A percentile compares a stretch with the other conserved stretches of the same genome.
Conservation (phyloP, 345 rosid genomes). For the Acer campestre region DNA sequence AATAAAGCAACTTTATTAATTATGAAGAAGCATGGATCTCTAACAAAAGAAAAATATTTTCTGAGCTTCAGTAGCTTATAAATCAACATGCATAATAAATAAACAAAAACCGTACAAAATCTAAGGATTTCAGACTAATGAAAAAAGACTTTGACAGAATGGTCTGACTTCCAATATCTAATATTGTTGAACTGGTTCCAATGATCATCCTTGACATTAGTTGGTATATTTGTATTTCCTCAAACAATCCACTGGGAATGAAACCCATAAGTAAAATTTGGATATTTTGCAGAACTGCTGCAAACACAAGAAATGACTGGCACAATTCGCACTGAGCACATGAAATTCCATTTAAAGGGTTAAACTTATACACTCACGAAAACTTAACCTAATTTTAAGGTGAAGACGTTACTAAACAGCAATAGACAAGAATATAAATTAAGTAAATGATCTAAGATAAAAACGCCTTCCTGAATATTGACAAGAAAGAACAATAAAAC, state of each 20-base stretch:
- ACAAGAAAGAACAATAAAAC: too few species aligned
- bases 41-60: not conserved
- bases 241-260: not conserved
- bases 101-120: not conserved
- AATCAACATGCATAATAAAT: not conserved
- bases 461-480: too few species aligned
- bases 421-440: too few species aligned
- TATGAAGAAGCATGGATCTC: not conserved
- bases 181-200: not conserved
- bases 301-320: too few species aligned
- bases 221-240: not conserved
- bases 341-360: too few species aligned
- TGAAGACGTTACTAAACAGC: too few species aligned
- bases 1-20: not conserved
- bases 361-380: too few species aligned
- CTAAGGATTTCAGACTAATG: not conserved
- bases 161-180: not conserved
- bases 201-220: not conserved
- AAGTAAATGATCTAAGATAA: too few species aligned
- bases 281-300: too few species aligned
- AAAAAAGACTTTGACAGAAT: not conserved
- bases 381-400: too few species aligned
- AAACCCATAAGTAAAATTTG: too few species aligned
- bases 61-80: not conserved
- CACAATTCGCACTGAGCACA: too few species aligned